Base-by-base conservation (phyloP, 495 filamentous ascomycete genomes). In the Trichoderma reesei region DNA sequence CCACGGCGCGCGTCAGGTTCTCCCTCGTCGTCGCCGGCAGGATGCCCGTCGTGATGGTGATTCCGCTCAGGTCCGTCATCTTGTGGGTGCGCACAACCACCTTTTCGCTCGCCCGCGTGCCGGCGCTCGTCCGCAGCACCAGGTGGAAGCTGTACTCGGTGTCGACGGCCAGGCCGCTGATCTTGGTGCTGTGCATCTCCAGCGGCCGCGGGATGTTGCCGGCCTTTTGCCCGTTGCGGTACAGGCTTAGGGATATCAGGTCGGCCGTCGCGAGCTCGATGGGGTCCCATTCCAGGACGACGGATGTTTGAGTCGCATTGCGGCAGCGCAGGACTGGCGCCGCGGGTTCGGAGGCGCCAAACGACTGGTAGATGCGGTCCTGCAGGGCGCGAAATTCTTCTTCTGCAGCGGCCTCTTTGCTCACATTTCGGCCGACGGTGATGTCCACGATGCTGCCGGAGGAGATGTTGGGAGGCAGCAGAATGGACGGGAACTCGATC, bases 401-500 rank as follows among this genome's bases (percentile, higher is more conserved):
- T 65, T 89, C 83, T 62, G 91, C 85, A 65, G 83, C 80, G 62
- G 80, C 67, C 79, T 99, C 94, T 42, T 92, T 89, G 61, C 76
- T 72, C 63, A 85, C 78, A 75, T 99, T 99, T 73, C 93, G 91
- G 62, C 90, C 79, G 71, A 98, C 94, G 64, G 90, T 92, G 75
- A 99, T 97, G 74, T 99, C 95, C 73, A 99, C 95, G 70, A 98
- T 98, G 71, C 88, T 92, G 69, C 94, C 94, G 31, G 90, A 96
- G 64, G 89, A 83, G 75, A 98, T 99, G 70, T 96, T 91, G 61
- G 88, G 88, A 1, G 94, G 94, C 37, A 99, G 89, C 59, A 99
- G 89, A 65, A 98, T 96, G 39, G 95, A 98, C 60, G 94, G 94
- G 72, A 98, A 99, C 79, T 99, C 94, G 70, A 98, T 98, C 94